Evolutionary conservation across 2,329 filamentous ascomycete species (phyloP).

Genomic region (Pestalotiopsis sp.): DNA sequence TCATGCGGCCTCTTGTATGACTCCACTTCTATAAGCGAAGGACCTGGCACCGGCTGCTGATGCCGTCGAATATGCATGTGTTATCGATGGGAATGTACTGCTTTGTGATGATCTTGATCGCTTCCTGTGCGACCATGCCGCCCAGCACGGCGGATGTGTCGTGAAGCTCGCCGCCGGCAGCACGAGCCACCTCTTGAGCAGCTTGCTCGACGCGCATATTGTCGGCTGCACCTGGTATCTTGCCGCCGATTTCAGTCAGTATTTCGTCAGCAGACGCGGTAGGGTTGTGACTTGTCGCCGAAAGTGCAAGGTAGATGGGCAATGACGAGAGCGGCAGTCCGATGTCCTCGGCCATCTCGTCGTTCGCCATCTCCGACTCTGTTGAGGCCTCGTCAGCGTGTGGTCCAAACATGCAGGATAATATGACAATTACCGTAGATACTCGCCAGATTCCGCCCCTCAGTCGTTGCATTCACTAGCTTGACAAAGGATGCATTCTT

Average conservation of each 20-base stretch:
- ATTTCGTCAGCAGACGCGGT: slow-evolving; percentile 56
- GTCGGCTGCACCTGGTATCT: slow-evolving; percentile 48
- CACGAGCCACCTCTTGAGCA: slow-evolving; percentile 72
- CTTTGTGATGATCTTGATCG: slow-evolving; percentile 84
- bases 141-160: slow-evolving; percentile 88
- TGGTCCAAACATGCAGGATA: slow-evolving; percentile 9
- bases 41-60: slow-evolving; percentile 63
- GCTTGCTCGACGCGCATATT: slow-evolving; percentile 56
- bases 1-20: slow-evolving; percentile 20
- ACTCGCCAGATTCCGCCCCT: slow-evolving; percentile 51
- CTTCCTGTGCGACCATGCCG: slow-evolving; percentile 94
- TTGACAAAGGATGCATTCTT: slow-evolving; percentile 94
- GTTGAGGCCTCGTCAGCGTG: slow-evolving; percentile 26
- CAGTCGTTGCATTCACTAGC: slow-evolving; percentile 65
- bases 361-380: slow-evolving; percentile 59
- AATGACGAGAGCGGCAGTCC: slow-evolving; percentile 62
- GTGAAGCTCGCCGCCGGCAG: slow-evolving; percentile 84
- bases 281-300: slow-evolving; percentile 51
- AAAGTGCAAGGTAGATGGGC: slow-evolving; percentile 70
- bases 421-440: slow-evolving; percentile 52
- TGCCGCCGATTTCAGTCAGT: slow-evolving; percentile 45
- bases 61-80: slow-evolving; percentile 72
- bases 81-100: slow-evolving; percentile 75
- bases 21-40: slow-evolving; percentile 48
- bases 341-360: slow-evolving; percentile 52